Conservation (phyloP, 2,329 filamentous ascomycete genomes). For the Mariannaea elegans region DNA sequence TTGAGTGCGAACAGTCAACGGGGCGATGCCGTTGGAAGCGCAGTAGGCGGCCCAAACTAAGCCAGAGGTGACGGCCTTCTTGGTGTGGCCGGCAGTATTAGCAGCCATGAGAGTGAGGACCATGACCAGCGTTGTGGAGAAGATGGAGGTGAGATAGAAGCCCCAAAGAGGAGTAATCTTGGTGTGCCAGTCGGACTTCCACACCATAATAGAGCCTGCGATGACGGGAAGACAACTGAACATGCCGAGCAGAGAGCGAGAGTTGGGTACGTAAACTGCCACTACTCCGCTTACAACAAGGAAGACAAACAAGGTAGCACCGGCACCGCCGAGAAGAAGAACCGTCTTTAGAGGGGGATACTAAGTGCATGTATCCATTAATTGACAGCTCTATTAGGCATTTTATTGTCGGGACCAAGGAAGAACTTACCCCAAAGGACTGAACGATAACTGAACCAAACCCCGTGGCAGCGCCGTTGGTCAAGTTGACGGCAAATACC, state of each 20-base stretch:
- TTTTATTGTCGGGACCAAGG: too few relatives aligned
- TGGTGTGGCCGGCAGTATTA: constrained; percentile 1
- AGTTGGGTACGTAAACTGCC: too few relatives aligned
- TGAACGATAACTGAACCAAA: not conserved
- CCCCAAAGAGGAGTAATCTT: too few relatives aligned
- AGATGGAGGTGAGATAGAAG: not conserved
- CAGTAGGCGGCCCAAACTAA: not conserved
- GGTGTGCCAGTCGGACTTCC: too few relatives aligned
- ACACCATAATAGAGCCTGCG: not conserved
- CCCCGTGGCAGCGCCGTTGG: not conserved
- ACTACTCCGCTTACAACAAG: too few relatives aligned
- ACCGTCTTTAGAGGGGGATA: too few relatives aligned
- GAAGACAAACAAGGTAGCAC: too few relatives aligned
- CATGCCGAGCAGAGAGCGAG: not conserved
- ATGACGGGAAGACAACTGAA: not conserved
- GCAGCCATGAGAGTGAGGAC: not conserved
- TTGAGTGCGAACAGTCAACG: not conserved
- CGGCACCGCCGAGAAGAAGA: too few relatives aligned
- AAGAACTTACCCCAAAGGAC: too few relatives aligned
- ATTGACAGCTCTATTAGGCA: too few relatives aligned
- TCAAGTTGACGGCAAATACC: not conserved
- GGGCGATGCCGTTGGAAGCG: too few relatives aligned
- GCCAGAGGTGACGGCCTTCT: not conserved
- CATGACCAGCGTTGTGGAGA: not conserved
- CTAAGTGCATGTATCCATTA: too few relatives aligned